Evolutionary conservation across 1,139 yeast genomes (phyloP), one percentile per base, ranked within the genome.

Genomic region (Suhomyces coccinellae): DNA sequence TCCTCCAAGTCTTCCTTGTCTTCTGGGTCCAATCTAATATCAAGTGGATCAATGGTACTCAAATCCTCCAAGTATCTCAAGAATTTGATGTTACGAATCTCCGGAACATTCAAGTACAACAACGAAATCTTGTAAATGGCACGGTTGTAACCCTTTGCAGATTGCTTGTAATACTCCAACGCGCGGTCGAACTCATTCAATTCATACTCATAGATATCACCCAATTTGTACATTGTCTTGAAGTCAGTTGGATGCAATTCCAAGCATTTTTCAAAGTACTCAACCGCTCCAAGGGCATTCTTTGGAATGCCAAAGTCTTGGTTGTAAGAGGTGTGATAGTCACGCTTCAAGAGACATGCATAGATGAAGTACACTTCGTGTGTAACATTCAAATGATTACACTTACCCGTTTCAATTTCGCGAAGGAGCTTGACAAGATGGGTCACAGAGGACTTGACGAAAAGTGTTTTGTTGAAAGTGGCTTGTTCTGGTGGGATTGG

Each of bases 91-190:
- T 75, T 69, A 38, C 79, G 60, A 31, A 66, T 55, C 17, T 57
- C 54, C 7, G 76, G 67, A 6, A 63, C 68, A 44, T 69, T 63
- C 50, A 73, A 61, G 50, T 69, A 69, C 36, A 73, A 56, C 54
- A 72, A 54, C 1, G 77, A 71, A 54, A 74, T 65, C 51, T 72
- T 69, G 53, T 63, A 71, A 47, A 73, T 73, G 15, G 78, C 78
- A 43, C 69, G 61, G 52, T 72, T 71, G 52, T 74, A 74, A 6
- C 79, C 79, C 54, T 63, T 67, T 27, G 79, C 79, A 2, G 76
- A 61, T 43, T 61, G 63, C 48, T 66, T 72, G 56, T 70, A 74
- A 48, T 63, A 61, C 30, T 56, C 58, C 41, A 74, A 54, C 0
- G 77, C 77, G 34, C 56, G 54, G 17, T 65, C 69, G 44, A 69